phyloP scores from a whole-genome alignment of 176 grass and related monocot species.

The Aechmea fasciata region DNA sequence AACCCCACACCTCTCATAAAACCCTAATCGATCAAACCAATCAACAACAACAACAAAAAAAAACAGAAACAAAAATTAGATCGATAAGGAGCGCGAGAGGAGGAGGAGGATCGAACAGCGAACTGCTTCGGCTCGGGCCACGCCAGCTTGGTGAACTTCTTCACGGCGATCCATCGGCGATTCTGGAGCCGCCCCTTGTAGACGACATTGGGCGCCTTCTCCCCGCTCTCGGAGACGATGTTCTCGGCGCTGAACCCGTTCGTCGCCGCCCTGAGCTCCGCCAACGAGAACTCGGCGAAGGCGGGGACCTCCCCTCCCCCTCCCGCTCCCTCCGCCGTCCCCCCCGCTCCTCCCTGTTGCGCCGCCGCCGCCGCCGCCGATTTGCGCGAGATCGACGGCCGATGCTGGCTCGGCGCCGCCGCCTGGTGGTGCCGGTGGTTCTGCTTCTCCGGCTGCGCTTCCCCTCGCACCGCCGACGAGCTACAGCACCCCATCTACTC shows the following conservation, averaged over 20 bases:
- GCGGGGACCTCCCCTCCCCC: slow-evolving; percentile 24
- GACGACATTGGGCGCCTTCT: slow-evolving; percentile 91
- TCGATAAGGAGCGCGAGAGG: neutral
- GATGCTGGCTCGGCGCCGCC: neutral
- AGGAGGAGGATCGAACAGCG: slow-evolving; percentile 34
- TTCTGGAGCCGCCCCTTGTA: slow-evolving; percentile 61
- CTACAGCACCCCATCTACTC: slow-evolving; percentile 66
- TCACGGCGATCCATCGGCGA: slow-evolving; percentile 66
- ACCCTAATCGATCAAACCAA: neutral
- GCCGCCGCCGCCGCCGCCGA: slow-evolving; percentile 1
- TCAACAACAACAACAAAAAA: neutral
- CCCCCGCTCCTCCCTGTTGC: neutral
- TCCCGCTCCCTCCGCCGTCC: slow-evolving; percentile 1
- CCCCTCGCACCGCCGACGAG: slow-evolving; percentile 40
- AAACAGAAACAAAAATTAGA: neutral
- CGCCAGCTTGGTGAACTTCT: slow-evolving; percentile 81
- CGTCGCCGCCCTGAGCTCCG: slow-evolving; percentile 62
- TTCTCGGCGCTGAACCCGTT: slow-evolving; percentile 50
- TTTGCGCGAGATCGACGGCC: neutral
- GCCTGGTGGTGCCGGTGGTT: slow-evolving; percentile 13
- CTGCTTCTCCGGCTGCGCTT: slow-evolving; percentile 51
- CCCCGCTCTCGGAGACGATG: slow-evolving; percentile 93
- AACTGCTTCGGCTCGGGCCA: slow-evolving; percentile 99
- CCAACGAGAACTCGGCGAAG: slow-evolving; percentile 64
- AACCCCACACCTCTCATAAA: slow-evolving; percentile 11